Base-by-base conservation (phyloP, 1,284 basidiomycete genomes). In the Stereum hirsutum region DNA sequence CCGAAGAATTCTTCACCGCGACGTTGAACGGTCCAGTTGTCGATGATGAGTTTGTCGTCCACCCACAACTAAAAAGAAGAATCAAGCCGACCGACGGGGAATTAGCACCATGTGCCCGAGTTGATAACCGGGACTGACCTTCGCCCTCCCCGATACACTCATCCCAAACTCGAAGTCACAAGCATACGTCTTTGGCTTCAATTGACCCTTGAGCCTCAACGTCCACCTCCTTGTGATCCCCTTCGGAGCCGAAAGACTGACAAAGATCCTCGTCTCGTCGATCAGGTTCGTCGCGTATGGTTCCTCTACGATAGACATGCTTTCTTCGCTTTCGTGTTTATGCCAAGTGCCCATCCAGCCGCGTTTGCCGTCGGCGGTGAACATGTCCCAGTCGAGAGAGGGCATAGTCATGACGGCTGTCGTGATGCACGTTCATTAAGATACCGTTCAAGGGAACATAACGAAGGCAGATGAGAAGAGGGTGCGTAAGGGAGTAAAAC, bases 1-100 rank as follows among this genome's bases (percentile, higher is more conserved):
- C 78, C 79, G 51, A 81, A 82, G 61, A 79, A 81, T 59, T 81
- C 81, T 42, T 77, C 75, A 1, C 78, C 78, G 1, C 78, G 76
- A 4, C 72, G 74, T 57, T 81, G 78, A 46, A 72, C 72, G 12
- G 75, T 78, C 73, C 78, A 81, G 53, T 85, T 84, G 56, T 87
- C 81, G 42, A 86, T 74, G 3, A 71, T 62, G 44, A 82, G 56
- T 52, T 75, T 57, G 12, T 68, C 75, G 49, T 86, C 59, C n/a
- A 87, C 59, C 61, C 67, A 87, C 4, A 87, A 62, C 57, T 79
- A 78, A 4, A 74, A 70, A 70, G 67, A 33, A n/a, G 31, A 42
- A 23, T 27, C 42, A 26, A 19, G 30, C 27, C n/a, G 17, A 41
- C 32, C 10, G 26, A 3, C 20, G 19, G 14, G 25, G 20, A 12